These are phyloP conservation scores for Paxillus rubicundulus DNA, from an alignment of 768 basidiomycete species.

Conservation along the genomic window DNA sequence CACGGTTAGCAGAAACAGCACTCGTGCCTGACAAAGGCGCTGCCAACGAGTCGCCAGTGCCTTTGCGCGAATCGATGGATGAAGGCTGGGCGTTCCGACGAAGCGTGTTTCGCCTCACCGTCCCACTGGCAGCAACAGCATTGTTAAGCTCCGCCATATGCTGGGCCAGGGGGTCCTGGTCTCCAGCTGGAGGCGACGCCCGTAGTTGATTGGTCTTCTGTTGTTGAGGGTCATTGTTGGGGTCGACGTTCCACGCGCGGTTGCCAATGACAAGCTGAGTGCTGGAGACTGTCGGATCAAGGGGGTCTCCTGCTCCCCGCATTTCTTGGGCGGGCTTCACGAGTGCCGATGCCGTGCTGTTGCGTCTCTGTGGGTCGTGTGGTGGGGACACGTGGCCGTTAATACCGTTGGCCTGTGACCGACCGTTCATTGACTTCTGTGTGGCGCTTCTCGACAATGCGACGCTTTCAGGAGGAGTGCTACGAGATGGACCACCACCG, in stretches of 20 bases:
- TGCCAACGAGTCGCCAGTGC: slow-evolving; percentile 22
- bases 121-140: slow-evolving; percentile 20
- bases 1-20: slow-evolving; percentile 33
- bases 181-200: slow-evolving; percentile 35
- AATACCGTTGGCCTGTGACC: slow-evolving; percentile 31
- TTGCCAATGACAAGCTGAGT: slow-evolving; percentile 62
- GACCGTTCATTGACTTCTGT: slow-evolving; percentile 27
- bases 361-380: slow-evolving; percentile 25
- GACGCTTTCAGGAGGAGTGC: slow-evolving; percentile 33
- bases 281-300: slow-evolving; percentile 62
- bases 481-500: slow-evolving; percentile 39
- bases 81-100: slow-evolving; percentile 24
- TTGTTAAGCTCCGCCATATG: slow-evolving; percentile 56
- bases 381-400: slow-evolving; percentile 30
- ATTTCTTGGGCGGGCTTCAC: slow-evolving; percentile 43
- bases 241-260: slow-evolving; percentile 66
- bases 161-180: slow-evolving; percentile 61
- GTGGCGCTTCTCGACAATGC: slow-evolving; percentile 31
- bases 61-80: slow-evolving; percentile 24
- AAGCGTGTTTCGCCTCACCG: slow-evolving; percentile 19
- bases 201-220: slow-evolving; percentile 19
- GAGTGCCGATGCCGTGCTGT: slow-evolving; percentile 21
- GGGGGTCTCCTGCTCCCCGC: slow-evolving; percentile 45
- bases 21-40: slow-evolving; percentile 26
- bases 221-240: slow-evolving; percentile 60